Evolutionary conservation across 2,329 filamentous ascomycete species (phyloP).

Genomic region (Claviceps sp.): DNA sequence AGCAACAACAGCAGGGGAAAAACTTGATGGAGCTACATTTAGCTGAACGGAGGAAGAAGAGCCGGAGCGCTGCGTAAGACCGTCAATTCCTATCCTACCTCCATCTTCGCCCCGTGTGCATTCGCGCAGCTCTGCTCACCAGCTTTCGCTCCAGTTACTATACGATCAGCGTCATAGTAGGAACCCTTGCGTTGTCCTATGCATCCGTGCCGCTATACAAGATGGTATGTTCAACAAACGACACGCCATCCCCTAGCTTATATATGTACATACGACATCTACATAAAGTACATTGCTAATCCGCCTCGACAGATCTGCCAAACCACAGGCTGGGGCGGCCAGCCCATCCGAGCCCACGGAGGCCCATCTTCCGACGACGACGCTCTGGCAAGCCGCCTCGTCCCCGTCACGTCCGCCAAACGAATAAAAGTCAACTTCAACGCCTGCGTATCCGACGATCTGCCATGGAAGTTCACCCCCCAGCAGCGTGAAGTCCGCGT

Average conservation of each 20-base stretch:
- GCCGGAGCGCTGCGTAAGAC: conserved; percentile 41
- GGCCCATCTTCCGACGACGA: conserved; percentile 32
- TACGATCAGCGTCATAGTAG: conserved; percentile 62
- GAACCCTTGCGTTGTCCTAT: conserved; percentile 68
- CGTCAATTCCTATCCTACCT: neutral
- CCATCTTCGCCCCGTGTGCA: neutral
- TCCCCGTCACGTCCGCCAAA: conserved; percentile 66
- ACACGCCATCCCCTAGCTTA: neutral
- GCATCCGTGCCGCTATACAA: conserved; percentile 80
- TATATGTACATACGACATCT: too few species aligned
- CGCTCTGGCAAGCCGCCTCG: conserved; percentile 63
- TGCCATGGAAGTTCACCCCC: conserved; percentile 94
- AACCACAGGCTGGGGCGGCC: conserved; percentile 82
- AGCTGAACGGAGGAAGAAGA: conserved; percentile 52
- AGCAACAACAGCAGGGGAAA: conserved; percentile 13
- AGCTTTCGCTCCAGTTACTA: conserved; percentile 43
- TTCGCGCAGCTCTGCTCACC: neutral
- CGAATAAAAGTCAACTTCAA: conserved; percentile 94
- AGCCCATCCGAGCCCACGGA: conserved; percentile 71
- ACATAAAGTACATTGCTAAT: neutral
- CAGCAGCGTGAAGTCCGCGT: conserved; percentile 96
- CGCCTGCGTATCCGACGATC: conserved; percentile 82
- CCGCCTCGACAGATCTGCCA: conserved; percentile 48
- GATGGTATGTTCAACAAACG: conserved; percentile 42
- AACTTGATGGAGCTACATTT: conserved; percentile 48